These are phyloP conservation scores for Kodamaea kakaduensis DNA, from an alignment of 805 yeast genomes.

Conservation along the genomic window DNA sequence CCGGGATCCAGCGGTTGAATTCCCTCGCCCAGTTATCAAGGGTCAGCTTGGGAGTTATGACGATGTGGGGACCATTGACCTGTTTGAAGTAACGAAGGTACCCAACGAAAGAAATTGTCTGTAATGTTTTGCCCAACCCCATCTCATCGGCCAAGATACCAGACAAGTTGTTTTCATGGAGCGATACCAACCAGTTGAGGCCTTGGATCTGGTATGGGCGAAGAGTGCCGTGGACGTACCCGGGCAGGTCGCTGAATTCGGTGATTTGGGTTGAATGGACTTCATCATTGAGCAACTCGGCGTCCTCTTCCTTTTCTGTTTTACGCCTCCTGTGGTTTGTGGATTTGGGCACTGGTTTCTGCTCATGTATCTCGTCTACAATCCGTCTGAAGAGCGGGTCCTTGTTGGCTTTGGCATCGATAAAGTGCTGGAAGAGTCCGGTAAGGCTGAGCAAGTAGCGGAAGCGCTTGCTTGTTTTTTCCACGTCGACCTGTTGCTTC, in stretches of 20 bases:
- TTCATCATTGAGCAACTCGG: conserved; percentile 61
- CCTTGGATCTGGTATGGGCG: conserved; percentile 81
- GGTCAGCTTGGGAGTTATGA: conserved; percentile 77
- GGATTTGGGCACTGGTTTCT: conserved; percentile 3
- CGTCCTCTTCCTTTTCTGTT: conserved; percentile 77
- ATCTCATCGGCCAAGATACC: conserved; percentile 84
- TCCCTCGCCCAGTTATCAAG: conserved; percentile 80
- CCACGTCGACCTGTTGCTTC: conserved; percentile 22
- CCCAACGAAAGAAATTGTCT: conserved; percentile 73
- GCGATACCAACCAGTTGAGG: conserved; percentile 69
- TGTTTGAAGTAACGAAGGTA: conserved; percentile 60
- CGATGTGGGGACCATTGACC: conserved; percentile 51
- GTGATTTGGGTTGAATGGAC: conserved; percentile 28
- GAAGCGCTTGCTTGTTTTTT: conserved; percentile 63
- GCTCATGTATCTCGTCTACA: conserved; percentile 33
- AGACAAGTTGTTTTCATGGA: conserved; percentile 63
- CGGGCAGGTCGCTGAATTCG: conserved; percentile 51
- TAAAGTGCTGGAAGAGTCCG: conserved; percentile 63
- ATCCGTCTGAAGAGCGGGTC: conserved; percentile 56
- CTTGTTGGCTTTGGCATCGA: conserved; percentile 57
- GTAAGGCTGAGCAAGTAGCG: conserved; percentile 64
- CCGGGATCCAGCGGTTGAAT: conserved; percentile 76
- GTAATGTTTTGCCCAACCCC: conserved; percentile 82
- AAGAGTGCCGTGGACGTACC: conserved; percentile 52
- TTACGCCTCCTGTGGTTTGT: conserved; percentile 43